Base-by-base conservation (phyloP, 495 filamentous ascomycete genomes). In the Tuber borchii region DNA sequence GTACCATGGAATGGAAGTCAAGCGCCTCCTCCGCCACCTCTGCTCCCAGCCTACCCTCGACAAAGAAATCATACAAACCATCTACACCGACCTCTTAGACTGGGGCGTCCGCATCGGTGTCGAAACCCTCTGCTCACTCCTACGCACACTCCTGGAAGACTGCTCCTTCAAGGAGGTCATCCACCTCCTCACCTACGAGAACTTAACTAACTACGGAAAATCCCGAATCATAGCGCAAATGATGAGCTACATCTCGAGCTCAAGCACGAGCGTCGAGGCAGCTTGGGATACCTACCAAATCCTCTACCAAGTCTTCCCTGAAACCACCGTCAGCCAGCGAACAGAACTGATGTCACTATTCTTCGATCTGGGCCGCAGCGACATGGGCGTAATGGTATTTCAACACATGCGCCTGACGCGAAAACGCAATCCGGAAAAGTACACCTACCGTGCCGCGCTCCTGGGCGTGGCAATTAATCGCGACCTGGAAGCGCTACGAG, bases 331-430 rank as follows among this genome's bases (percentile, higher is more conserved):
- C 1, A 84, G 84, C 20, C 85, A 87, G 65, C 90, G 94, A 34
- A 89, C 89, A 6, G 84, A 87, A 26, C 86, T 97, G 68, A 97
- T 99, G 93, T 86, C 89, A 26, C 85, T 87, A 46, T 96, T 98
- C 85, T 98, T 97, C 82, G 85, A 86, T 9, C 90, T 93, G 44
- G 84, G 86, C 44, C 89, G 93, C 22, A 87, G 90, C 9, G 93
- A 97, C 78, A 91, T 97, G 87, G 95, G 92, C 1, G 89, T 87
- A 46, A 85, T 93, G 76, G 88, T 95, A 71, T 97, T 99, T 83
- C 91, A 92, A 40, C 93, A 97, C 83, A 97, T 97, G 93, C 89
- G 91, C 46, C 85, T 86, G 40, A 97, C 97, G 91, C 83, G 84
- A 31, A 82, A 83, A 0, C 86, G 87, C 20, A 87, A 90, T 0